Evolutionary conservation across 164 flowering plant genomes (phyloP).

Genomic region (Magnolia officinalis): DNA sequence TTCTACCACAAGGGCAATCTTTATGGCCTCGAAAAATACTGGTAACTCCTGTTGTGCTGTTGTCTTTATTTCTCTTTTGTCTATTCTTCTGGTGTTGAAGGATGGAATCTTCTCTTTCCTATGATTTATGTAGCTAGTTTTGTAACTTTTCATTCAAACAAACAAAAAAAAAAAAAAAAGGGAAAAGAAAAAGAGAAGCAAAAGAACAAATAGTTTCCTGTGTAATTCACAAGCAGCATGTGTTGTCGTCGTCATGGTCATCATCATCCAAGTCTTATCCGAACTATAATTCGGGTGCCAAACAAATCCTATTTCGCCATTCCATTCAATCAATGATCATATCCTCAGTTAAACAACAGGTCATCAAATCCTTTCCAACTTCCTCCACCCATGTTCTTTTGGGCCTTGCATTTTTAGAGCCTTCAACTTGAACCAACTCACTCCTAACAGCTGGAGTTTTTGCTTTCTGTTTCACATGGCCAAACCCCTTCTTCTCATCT

Average conservation of each 20-base stretch:
- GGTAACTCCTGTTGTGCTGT: constrained; percentile 40
- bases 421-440: background rate
- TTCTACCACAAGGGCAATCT: constrained; percentile 79
- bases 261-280: too few relatives aligned
- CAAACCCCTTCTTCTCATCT: background rate
- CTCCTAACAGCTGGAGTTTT: too few relatives aligned
- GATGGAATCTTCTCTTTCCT: background rate
- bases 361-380: background rate
- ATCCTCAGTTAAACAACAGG: background rate
- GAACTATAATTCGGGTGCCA: too few relatives aligned
- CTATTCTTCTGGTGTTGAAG: background rate
- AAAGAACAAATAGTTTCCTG: too few relatives aligned
- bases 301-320: background rate
- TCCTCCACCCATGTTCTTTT: background rate
- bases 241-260: too few relatives aligned
- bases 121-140: too few relatives aligned
- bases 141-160: too few relatives aligned
- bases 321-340: background rate
- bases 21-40: constrained; percentile 94
- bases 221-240: too few relatives aligned
- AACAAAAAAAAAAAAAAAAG: too few relatives aligned
- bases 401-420: background rate
- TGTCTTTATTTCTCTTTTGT: background rate
- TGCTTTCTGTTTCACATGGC: background rate
- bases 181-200: too few relatives aligned